Percentiles rank a stretch among this genome's conserved stretches.
Conservation (phyloP, 148 eudicot species). For the Rhododendron kiyosumense region DNA sequence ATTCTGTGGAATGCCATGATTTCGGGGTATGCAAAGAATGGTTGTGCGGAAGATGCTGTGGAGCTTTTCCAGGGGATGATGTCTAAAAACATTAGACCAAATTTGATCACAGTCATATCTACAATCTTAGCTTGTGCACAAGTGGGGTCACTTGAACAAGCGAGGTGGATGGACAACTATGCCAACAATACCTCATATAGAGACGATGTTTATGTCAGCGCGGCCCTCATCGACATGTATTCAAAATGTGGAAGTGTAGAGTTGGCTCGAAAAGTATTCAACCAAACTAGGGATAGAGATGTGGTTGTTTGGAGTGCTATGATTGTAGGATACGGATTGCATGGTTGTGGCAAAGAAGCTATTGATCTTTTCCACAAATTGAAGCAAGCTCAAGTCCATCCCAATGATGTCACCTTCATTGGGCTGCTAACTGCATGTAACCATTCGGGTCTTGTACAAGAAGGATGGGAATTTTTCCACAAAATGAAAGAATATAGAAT, state of each 20-base stretch:
- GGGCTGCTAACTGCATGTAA: slow-evolving; percentile 76
- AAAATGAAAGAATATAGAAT: slow-evolving; percentile 52
- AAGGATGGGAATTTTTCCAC: slow-evolving; percentile 63
- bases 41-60: slow-evolving; percentile 50
- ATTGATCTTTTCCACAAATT: slow-evolving; percentile 49
- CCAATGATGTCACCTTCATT: slow-evolving; percentile 65
- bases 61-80: slow-evolving; percentile 42
- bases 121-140: slow-evolving; percentile 58
- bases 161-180: slow-evolving; percentile 42
- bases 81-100: slow-evolving; percentile 37
- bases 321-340: slow-evolving; percentile 68
- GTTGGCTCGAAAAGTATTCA: slow-evolving; percentile 50
- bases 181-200: slow-evolving; percentile 22
- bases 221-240: slow-evolving; percentile 63
- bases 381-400: slow-evolving; percentile 37
- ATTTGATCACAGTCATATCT: slow-evolving; percentile 45
- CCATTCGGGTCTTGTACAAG: slow-evolving; percentile 65
- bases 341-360: slow-evolving; percentile 59
- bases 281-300: slow-evolving; percentile 38
- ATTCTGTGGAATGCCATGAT: slow-evolving; percentile 70
- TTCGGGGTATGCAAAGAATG: slow-evolving; percentile 65
- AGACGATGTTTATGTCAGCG: slow-evolving; percentile 35
- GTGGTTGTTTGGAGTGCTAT: slow-evolving; percentile 75
- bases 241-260: slow-evolving; percentile 67
- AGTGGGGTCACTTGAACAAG: slow-evolving; percentile 51